These are phyloP conservation scores for Mycena polygramma DNA, from an alignment of 768 basidiomycete species.

Conservation along the genomic window DNA sequence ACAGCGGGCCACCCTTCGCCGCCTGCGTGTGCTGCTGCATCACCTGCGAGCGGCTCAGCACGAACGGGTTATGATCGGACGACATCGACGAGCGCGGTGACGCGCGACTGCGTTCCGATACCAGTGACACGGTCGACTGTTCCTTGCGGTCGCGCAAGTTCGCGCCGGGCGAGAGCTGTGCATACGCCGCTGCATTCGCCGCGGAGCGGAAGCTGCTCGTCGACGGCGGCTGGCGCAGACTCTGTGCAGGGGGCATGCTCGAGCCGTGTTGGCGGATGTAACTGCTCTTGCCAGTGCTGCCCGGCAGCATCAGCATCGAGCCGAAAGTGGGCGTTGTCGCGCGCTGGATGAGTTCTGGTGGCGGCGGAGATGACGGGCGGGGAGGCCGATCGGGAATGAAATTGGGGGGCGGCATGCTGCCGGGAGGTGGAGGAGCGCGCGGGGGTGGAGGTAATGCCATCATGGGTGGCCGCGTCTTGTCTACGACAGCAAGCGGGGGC, in stretches of 20 bases:
- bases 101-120: conserved; percentile 74
- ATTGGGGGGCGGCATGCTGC: conserved; percentile 79
- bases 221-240: conserved; percentile 79
- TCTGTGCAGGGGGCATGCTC: conserved; percentile 75
- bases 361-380: conserved; percentile 93
- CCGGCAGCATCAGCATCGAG: conserved; percentile 68
- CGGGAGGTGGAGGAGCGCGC: conserved; percentile 77
- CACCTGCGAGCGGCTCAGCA: conserved; percentile 36
- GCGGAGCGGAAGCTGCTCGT: conserved; percentile 89
- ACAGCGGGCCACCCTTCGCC: conserved; percentile 52
- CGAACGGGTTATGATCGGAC: conserved; percentile 75
- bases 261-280: conserved; percentile 76
- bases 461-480: conserved; percentile 88
- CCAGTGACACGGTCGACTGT: conserved; percentile 77
- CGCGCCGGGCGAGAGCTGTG: conserved; percentile 58
- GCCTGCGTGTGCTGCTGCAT: conserved; percentile 50
- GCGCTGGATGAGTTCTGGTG: conserved; percentile 91
- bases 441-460: conserved; percentile 89
- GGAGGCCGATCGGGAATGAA: conserved; percentile 88
- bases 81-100: conserved; percentile 88
- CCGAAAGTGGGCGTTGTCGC: conserved; percentile 90
- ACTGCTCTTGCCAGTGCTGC: conserved; percentile 50
- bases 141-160: conserved; percentile 64
- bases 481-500: conserved; percentile 64
- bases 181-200: conserved; percentile 69